Percentiles rank a stretch among this genome's conserved stretches.
These are phyloP conservation scores for Cyclanthera cordifolia DNA, from an alignment of 306 rosid species.

Conservation along the genomic window DNA sequence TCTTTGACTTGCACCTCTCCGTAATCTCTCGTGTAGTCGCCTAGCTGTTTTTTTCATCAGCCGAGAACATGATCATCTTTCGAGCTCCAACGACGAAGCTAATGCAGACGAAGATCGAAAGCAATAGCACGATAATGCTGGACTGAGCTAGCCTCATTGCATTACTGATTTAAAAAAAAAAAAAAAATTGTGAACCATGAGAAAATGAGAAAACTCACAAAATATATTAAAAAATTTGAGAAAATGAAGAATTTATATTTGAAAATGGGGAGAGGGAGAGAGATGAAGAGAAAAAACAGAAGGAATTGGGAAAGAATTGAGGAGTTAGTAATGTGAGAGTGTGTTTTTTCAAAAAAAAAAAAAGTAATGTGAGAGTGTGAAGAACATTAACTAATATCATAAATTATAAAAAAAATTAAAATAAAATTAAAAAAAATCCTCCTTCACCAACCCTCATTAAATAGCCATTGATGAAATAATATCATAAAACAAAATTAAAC, in stretches of 20 bases:
- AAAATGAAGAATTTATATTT: conserved; percentile 14
- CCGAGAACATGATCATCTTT: conserved; percentile 16
- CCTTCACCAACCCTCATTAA: conserved; percentile 63
- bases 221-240: no score
- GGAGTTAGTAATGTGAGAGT: conserved; percentile 17
- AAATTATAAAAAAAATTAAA: no score
- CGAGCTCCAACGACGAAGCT: conserved; percentile 21
- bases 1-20: conserved; percentile 19
- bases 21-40: conserved; percentile 13
- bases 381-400: conserved; percentile 43
- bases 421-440: no score
- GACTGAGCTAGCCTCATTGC: conserved; percentile 10
- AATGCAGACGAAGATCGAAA: background rate
- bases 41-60: conserved; percentile 23
- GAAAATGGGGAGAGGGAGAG: no score
- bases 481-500: conserved; percentile 15
- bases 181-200: background rate
- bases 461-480: conserved; percentile 24
- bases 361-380: conserved; percentile 12
- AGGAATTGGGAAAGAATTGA: conserved; percentile 30
- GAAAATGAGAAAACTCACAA: background rate
- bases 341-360: no score
- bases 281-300: conserved; percentile 27
- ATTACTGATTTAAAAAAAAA: background rate
- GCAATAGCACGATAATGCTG: background rate